phyloP scores from a whole-genome alignment of 306 rosid genomes.

The Alnus glutinosa region DNA sequence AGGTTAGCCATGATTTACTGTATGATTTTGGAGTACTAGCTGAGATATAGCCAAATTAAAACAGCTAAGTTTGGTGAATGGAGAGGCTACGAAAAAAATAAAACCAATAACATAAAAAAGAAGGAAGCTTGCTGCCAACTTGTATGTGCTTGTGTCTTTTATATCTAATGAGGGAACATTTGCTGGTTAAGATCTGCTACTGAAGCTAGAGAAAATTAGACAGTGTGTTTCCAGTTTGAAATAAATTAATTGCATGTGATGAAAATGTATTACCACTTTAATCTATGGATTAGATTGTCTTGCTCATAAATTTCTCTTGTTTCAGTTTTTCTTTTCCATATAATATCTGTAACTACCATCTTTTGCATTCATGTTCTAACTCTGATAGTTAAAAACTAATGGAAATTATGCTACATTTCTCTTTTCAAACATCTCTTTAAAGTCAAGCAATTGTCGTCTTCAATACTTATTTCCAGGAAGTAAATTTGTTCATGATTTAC shows the following conservation, averaged over 20 bases:
- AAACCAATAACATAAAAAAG: not conserved
- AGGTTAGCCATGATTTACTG: not conserved
- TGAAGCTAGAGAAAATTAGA: not conserved
- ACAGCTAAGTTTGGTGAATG: not conserved
- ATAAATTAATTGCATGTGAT: not conserved
- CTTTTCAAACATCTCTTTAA: not conserved
- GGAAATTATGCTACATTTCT: not conserved
- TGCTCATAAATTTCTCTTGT: not conserved
- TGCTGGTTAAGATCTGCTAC: not conserved
- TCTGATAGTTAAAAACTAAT: not conserved
- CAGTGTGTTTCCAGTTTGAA: not conserved
- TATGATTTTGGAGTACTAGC: not conserved
- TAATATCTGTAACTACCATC: not conserved
- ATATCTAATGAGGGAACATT: not conserved
- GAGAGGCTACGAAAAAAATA: not conserved
- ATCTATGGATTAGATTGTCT: not conserved
- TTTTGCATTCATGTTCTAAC: not conserved
- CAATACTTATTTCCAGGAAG: not conserved
- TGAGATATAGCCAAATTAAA: not conserved
- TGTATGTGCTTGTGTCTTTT: not conserved
- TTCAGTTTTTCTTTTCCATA: not conserved
- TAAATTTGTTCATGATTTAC: constrained; percentile 5
- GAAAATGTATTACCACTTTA: not conserved
- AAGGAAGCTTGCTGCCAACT: not conserved
- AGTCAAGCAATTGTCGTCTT: not conserved